Evolutionary conservation across 257 asterid genomes (phyloP).

Genomic region (Paulownia fortunei): DNA sequence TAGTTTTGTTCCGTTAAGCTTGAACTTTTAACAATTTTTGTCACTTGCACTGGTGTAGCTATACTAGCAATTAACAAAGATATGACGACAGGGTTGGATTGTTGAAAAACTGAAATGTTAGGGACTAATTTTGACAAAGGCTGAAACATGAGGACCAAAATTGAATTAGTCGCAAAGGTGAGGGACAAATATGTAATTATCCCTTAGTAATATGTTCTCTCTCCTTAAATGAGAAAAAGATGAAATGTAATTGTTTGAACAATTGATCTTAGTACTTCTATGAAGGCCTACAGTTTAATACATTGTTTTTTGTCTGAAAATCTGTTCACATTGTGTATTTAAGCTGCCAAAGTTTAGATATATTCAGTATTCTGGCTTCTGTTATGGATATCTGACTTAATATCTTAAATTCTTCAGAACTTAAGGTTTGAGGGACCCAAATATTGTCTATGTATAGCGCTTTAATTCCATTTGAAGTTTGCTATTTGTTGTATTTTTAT

Average conservation of each 20-base stretch:
- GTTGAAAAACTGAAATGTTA: neutral
- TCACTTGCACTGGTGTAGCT: neutral
- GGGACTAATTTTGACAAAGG: neutral
- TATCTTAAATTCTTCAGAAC: neutral
- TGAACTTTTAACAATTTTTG: too few relatives aligned
- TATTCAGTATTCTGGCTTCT: neutral
- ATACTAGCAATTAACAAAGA: neutral
- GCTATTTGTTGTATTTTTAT: neutral
- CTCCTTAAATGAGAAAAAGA: neutral
- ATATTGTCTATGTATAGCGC: neutral
- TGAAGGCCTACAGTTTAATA: neutral
- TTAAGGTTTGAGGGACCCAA: neutral
- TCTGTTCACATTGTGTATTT: neutral
- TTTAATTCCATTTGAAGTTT: neutral
- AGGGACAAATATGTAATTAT: neutral
- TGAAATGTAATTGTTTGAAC: neutral
- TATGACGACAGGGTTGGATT: neutral
- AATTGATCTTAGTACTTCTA: neutral
- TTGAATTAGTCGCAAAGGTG: neutral
- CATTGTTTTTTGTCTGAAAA: neutral
- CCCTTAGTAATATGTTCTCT: neutral
- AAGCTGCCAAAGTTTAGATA: neutral
- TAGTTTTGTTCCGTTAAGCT: neutral
- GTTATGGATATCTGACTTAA: neutral
- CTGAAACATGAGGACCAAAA: neutral